phyloP scores from a whole-genome alignment of 2,329 filamentous ascomycete genomes.

The Phialophora expanda region DNA sequence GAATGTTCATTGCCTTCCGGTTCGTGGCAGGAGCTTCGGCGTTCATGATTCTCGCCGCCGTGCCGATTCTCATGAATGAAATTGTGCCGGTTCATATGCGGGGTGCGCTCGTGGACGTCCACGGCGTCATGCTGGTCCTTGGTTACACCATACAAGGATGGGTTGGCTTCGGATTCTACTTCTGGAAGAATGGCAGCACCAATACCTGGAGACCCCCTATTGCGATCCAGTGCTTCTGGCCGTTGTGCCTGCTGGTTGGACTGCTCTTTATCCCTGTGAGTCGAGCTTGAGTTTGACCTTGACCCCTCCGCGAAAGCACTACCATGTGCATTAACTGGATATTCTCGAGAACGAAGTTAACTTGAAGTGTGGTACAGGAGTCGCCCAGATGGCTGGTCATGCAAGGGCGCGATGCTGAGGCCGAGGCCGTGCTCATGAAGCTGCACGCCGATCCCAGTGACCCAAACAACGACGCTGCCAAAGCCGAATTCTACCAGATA shows the following conservation, averaged over 20 bases:
- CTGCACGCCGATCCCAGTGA: conserved; percentile 30
- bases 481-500: conserved; percentile 38
- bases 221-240: conserved; percentile 33
- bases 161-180: conserved; percentile 38
- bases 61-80: conserved; percentile 37
- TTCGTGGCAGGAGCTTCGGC: conserved; percentile 35
- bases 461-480: conserved; percentile 25
- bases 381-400: conserved; percentile 37
- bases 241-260: conserved; percentile 30
- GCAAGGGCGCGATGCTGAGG: conserved; percentile 35
- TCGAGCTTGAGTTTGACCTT: not conserved
- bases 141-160: conserved; percentile 35
- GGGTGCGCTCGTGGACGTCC: conserved; percentile 35
- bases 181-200: conserved; percentile 32
- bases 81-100: conserved; percentile 34
- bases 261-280: conserved; percentile 36
- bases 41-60: conserved; percentile 37
- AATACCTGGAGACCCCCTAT: conserved; percentile 38
- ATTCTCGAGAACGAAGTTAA: not conserved
- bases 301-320: not conserved
- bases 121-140: conserved; percentile 32
- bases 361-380: conserved; percentile 3
- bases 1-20: conserved; percentile 36
- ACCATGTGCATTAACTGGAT: too few relatives aligned
- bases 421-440: conserved; percentile 31